phyloP scores from a whole-genome alignment of 176 grass and related monocot genomes.

The Oryza nivara region DNA sequence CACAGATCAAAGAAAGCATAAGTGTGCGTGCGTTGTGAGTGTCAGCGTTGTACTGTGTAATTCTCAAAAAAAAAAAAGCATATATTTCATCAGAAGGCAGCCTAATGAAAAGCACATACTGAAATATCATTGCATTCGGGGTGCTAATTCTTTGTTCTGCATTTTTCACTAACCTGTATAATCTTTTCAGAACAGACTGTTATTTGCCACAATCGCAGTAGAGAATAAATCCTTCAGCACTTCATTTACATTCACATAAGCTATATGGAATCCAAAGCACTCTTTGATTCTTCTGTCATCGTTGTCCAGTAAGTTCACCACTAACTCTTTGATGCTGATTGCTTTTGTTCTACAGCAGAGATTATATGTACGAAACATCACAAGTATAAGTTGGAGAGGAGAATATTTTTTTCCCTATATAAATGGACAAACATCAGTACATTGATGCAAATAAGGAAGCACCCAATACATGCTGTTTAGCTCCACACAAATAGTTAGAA shows the following conservation, averaged over 20 bases:
- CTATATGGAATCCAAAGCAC: slow-evolving; percentile 24
- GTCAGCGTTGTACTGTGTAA: too few species aligned
- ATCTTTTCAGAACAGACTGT: background rate
- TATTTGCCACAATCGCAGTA: slow-evolving; percentile 5
- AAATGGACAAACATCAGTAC: slow-evolving; percentile 25
- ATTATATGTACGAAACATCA: slow-evolving; percentile 9
- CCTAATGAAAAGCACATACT: slow-evolving; percentile 22
- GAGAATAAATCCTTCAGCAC: slow-evolving; percentile 28
- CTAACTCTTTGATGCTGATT: background rate
- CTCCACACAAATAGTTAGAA: slow-evolving; percentile 24
- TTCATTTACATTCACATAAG: slow-evolving; percentile 9
- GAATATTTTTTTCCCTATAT: slow-evolving; percentile 4
- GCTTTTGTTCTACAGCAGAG: background rate
- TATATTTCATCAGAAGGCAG: background rate
- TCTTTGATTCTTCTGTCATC: slow-evolving; percentile 15
- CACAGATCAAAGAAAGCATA: background rate
- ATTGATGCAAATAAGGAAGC: background rate
- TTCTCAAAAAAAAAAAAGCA: too few species aligned
- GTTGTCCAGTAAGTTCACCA: slow-evolving; percentile 16
- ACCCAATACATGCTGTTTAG: slow-evolving; percentile 11
- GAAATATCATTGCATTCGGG: slow-evolving; percentile 21
- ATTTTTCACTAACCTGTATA: slow-evolving; percentile 22
- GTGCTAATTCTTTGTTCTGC: slow-evolving; percentile 22
- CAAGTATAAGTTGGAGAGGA: background rate
- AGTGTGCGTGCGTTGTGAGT: too few species aligned